Evolutionary conservation across 1,284 basidiomycete genomes (phyloP), one percentile per base, ranked within the genome.

Genomic region (Ganoderma lucidum): DNA sequence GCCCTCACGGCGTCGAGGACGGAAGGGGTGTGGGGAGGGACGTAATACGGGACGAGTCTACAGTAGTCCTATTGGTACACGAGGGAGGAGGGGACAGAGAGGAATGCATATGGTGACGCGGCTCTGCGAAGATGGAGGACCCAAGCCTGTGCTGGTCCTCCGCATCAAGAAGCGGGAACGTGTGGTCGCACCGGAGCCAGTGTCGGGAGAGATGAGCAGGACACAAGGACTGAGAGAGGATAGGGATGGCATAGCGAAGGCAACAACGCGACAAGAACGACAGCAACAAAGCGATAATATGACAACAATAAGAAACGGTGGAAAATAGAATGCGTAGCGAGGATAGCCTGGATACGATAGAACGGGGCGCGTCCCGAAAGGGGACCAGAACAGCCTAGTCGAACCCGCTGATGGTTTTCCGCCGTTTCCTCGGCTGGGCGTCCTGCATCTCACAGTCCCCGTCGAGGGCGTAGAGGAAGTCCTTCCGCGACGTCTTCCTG

Each of bases 361-460:
- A 62, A 37, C 19, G 23, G 35, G 28, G 42, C 53, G 53, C 48
- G 58, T 10, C 48, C 19, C 15, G 28, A 37, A 39, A 35, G 35
- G n/a, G 9, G 35, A 8, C 12, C 30, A 35, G 61, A 51, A 45
- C 17, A 28, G 39, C 32, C 44, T 70, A 76, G 53, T 75, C 70
- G 48, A 69, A 71, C 8, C 73, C 76, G 62, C 65, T 71, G 66
- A 77, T 67, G 55, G 78, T 79, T 71, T 73, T 78, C 67, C 78
- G 74, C 39, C 77, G 75, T 67, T 78, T 79, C 72, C 71, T 77
- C 23, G 74, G 71, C 55, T 68, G 68, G 6, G 67, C 56, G 14
- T 74, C 74, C 32, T 66, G 62, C 73, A 75, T 74, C 58, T 75
- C 73, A 58, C 72, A 72, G 59, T 77, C 76, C 28, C 75, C 75